phyloP scores from a whole-genome alignment of 352 stramenopile species.

The Globisporangium sylvaticum region DNA sequence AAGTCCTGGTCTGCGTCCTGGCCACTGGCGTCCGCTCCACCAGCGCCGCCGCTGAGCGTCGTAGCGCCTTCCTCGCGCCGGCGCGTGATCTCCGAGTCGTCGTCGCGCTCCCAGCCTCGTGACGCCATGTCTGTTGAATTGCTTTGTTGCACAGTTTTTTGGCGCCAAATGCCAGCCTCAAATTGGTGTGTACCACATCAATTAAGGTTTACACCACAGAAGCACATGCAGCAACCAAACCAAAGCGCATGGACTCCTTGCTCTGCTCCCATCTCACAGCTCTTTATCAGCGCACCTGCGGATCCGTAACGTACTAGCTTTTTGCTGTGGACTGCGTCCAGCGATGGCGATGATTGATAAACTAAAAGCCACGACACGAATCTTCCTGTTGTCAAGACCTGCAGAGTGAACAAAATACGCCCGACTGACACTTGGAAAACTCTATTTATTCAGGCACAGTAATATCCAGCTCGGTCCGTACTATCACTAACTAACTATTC shows the following conservation, averaged over 20 bases:
- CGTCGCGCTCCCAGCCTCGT: conserved; percentile 56
- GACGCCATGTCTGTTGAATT: conserved; percentile 29
- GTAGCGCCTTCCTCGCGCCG: conserved; percentile 15
- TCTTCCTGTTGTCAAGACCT: too few relatives aligned
- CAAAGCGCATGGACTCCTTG: too few relatives aligned
- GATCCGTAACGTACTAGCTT: too few relatives aligned
- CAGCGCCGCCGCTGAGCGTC: conserved; percentile 5
- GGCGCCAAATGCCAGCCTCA: conserved; percentile 2
- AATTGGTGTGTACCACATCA: conserved; percentile 1
- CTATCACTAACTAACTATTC: conserved; percentile 8
- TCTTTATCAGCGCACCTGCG: too few relatives aligned
- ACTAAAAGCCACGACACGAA: too few relatives aligned
- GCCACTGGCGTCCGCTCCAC: conserved; percentile 10
- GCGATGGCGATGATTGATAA: too few relatives aligned
- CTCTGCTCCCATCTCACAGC: too few relatives aligned
- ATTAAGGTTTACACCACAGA: background rate
- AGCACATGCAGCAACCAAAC: too few relatives aligned
- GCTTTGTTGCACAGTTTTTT: background rate
- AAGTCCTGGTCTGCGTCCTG: conserved; percentile 5
- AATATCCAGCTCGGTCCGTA: background rate
- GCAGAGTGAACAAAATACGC: too few relatives aligned
- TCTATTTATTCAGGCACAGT: conserved; percentile 1
- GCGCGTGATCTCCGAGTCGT: conserved; percentile 28
- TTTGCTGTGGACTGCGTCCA: too few relatives aligned
- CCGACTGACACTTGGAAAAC: background rate